Evolutionary conservation across 768 basidiomycete species (phyloP).

Genomic region (Suillus sp.): DNA sequence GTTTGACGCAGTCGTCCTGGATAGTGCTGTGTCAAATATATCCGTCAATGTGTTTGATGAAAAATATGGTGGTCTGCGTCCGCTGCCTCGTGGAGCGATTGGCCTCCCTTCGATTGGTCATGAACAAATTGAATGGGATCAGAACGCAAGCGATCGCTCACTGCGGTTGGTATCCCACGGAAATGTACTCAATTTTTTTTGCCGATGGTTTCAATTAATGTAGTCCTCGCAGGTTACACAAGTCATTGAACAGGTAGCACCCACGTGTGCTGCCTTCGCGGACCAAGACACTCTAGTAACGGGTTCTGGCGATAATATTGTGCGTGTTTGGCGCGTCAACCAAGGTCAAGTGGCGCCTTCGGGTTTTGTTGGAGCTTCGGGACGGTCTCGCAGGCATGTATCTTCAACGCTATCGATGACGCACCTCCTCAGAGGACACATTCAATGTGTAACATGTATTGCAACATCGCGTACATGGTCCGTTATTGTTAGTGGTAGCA

Average conservation of each 20-base stretch:
- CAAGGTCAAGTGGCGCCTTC: conserved; percentile 34
- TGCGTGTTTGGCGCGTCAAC: conserved; percentile 78
- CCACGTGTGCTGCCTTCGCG: conserved; percentile 77
- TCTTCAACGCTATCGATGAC: conserved; percentile 46
- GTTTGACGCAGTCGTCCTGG: conserved; percentile 42
- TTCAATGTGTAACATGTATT: conserved; percentile 64
- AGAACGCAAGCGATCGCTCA: conserved; percentile 43
- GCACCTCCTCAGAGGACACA: conserved; percentile 82
- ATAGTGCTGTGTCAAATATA: conserved; percentile 42
- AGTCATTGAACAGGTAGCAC: conserved; percentile 72
- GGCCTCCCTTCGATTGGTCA: conserved; percentile 60
- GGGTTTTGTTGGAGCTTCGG: conserved; percentile 23
- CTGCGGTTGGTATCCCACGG: conserved; percentile 65
- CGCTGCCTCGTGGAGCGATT: conserved; percentile 61
- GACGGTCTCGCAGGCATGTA: conserved; percentile 24
- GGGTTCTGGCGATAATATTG: conserved; percentile 76
- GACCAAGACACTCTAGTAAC: conserved; percentile 75
- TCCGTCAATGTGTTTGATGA: conserved; percentile 44
- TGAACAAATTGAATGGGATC: conserved; percentile 72
- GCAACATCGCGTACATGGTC: conserved; percentile 83
- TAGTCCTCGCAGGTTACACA: conserved; percentile 57
- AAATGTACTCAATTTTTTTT: conserved; percentile 43
- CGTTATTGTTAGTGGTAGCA: conserved; percentile 77
- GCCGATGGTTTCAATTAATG: conserved; percentile 3
- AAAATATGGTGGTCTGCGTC: conserved; percentile 57